Conservation (phyloP, 306 rosid genomes). For the Cotoneaster glaucophyllus region DNA sequence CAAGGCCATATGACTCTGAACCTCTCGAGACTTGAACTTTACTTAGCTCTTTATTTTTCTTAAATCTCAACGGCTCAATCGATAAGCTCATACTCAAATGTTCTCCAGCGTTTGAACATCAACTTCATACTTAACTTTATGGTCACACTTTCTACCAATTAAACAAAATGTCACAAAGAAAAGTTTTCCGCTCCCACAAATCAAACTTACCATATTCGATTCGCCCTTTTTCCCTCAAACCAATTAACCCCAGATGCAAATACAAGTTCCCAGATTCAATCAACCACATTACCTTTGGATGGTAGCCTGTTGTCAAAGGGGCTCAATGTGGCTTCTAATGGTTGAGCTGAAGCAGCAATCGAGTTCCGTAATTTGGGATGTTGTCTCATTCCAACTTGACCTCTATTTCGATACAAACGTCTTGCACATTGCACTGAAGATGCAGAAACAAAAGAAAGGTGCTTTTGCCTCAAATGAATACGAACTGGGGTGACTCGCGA, state of each 20-base stretch:
- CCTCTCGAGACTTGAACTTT: background rate
- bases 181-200: background rate
- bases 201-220: background rate
- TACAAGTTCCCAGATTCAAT: background rate
- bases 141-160: conserved; percentile 1
- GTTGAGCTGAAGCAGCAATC: conserved; percentile 24
- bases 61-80: background rate
- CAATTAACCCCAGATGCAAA: background rate
- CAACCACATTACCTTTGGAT: conserved; percentile 12
- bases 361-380: background rate
- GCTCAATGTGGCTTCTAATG: conserved; percentile 19
- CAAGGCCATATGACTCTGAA: background rate
- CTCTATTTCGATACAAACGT: background rate
- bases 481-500: conserved; percentile 1
- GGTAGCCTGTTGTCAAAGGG: conserved; percentile 21
- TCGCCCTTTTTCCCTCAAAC: background rate
- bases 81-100: background rate
- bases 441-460: background rate
- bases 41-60: background rate
- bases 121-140: background rate
- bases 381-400: conserved; percentile 13
- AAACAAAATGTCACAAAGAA: background rate
- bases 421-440: conserved; percentile 1
- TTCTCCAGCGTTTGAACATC: background rate
- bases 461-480: background rate